phyloP scores from a whole-genome alignment of 1,284 basidiomycete genomes.

The Entoloma clypeatum region DNA sequence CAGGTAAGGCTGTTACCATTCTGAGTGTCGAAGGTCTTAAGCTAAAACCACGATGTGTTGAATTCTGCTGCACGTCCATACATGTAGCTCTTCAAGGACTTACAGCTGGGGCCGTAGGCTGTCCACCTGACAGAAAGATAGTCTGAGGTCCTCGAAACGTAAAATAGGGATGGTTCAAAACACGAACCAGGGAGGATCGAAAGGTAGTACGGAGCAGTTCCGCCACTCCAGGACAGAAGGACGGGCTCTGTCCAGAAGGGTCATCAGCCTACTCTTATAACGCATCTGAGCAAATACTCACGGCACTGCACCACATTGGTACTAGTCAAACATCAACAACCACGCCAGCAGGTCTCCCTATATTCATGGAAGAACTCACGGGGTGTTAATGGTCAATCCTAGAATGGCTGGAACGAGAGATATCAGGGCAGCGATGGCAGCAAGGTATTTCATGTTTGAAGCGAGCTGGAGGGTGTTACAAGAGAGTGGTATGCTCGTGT shows the following conservation, averaged over 20 bases:
- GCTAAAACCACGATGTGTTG: conserved; percentile 27
- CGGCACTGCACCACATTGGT: conserved; percentile 50
- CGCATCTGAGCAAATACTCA: conserved; percentile 30
- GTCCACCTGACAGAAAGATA: conserved; percentile 41
- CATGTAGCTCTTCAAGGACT: conserved; percentile 20
- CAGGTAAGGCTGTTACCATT: conserved; percentile 52
- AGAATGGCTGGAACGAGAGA: conserved; percentile 43
- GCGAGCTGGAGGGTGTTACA: conserved; percentile 19
- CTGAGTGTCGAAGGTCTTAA: conserved; percentile 52
- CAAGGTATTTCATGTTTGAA: conserved; percentile 50
- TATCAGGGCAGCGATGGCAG: conserved; percentile 40
- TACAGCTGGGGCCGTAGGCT: conserved; percentile 52
- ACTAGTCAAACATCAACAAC: conserved; percentile 13
- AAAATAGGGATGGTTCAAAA: not conserved
- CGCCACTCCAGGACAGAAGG: conserved; percentile 53
- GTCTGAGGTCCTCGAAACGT: conserved; percentile 1
- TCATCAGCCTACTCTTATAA: conserved; percentile 1
- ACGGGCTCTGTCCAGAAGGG: conserved; percentile 46
- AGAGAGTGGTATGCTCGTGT: conserved; percentile 15
- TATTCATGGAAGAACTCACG: conserved; percentile 42
- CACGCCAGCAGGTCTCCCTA: not conserved
- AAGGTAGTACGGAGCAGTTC: conserved; percentile 60
- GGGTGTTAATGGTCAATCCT: conserved; percentile 64
- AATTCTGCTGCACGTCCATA: not conserved
- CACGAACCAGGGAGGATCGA: conserved; percentile 59